phyloP scores from a whole-genome alignment of 495 filamentous ascomycete species.

The Penicillium canescens region DNA sequence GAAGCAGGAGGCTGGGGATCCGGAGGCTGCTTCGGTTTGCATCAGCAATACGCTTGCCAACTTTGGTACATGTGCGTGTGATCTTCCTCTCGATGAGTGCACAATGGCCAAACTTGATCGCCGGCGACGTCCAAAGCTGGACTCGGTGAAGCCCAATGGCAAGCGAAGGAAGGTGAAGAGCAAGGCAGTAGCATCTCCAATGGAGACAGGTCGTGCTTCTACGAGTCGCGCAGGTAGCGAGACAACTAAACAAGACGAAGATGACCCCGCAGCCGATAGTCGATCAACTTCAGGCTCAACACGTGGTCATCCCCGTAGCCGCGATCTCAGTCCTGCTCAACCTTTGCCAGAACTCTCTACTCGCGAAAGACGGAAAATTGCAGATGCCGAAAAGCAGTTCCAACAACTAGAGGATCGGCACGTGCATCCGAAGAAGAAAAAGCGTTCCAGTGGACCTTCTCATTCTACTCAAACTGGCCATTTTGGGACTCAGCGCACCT shows the following conservation, averaged over 20 bases:
- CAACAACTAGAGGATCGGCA: slow-evolving; percentile 56
- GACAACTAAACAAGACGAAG: slow-evolving; percentile 52
- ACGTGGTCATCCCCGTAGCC: slow-evolving; percentile 74
- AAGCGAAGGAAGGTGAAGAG: slow-evolving; percentile 62
- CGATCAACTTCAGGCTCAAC: slow-evolving; percentile 74
- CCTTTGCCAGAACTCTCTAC: slow-evolving; percentile 70
- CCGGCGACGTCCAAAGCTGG: slow-evolving; percentile 52
- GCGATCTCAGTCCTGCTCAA: slow-evolving; percentile 71
- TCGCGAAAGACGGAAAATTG: slow-evolving; percentile 84
- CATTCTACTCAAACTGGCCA: slow-evolving; percentile 22
- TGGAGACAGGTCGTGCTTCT: slow-evolving; percentile 66
- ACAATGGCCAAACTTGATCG: slow-evolving; percentile 73
- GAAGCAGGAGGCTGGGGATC: slow-evolving; percentile 46
- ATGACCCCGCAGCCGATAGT: slow-evolving; percentile 51
- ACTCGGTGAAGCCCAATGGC: slow-evolving; percentile 31
- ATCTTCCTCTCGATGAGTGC: slow-evolving; percentile 57
- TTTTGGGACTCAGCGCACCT: slow-evolving; percentile 11
- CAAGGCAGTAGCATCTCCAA: slow-evolving; percentile 62
- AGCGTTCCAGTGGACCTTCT: slow-evolving; percentile 46
- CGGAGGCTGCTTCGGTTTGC: slow-evolving; percentile 53
- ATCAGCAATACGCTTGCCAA: slow-evolving; percentile 77
- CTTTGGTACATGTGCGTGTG: slow-evolving; percentile 87
- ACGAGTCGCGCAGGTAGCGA: slow-evolving; percentile 82
- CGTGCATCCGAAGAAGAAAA: slow-evolving; percentile 40
- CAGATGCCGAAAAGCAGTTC: slow-evolving; percentile 76